Evolutionary conservation across 257 asterid genomes (phyloP), one percentile per base, ranked within the genome.

Genomic region (Ilex aquifolium): DNA sequence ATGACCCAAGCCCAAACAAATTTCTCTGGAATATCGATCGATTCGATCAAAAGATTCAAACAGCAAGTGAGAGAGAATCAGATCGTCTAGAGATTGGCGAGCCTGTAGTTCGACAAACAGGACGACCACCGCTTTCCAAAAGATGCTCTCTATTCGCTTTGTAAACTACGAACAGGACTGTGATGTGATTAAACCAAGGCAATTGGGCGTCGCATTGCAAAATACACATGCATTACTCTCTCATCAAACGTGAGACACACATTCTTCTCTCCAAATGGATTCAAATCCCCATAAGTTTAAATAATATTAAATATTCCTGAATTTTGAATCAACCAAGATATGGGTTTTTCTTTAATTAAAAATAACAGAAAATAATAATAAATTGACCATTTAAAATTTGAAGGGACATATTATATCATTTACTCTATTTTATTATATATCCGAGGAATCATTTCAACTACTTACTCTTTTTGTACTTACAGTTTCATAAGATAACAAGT

Each of bases 61-160:
- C 29, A 57, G 32, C 32, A 31, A 56, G 60, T 64, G 42, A 59
- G 65, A 69, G 76, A 79, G 78, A 75, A 77, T 73, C 77, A 71
- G 79, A 73, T 76, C 79, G 79, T 82, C 85, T 84, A 30, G 95
- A 87, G 88, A 87, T 87, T 84, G 81, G 84, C 65, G 90, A 60
- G 49, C 32, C 57, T 21, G 54, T 56, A 64, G 85, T 74, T 77
- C 74, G 85, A 85, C 90, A 85, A 87, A 79, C 78, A 77, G 85
- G 83, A 77, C 77, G 85, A 84, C 78, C 79, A 79, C 83, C 93
- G 74, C 85, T 88, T 88, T 88, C 77, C 90, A 76, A 88, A 85
- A 85, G 79, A 85, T 88, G 88, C 95, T 83, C 84, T 67, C 63
- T 62, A 3, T 46, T 17, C 49, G 12, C 77, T 53, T 62, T 55